A percentile compares a stretch with the other conserved stretches of the same genome.
Conservation (phyloP, 2,329 filamentous ascomycete genomes). For the Paraconiothyrium brasiliense region DNA sequence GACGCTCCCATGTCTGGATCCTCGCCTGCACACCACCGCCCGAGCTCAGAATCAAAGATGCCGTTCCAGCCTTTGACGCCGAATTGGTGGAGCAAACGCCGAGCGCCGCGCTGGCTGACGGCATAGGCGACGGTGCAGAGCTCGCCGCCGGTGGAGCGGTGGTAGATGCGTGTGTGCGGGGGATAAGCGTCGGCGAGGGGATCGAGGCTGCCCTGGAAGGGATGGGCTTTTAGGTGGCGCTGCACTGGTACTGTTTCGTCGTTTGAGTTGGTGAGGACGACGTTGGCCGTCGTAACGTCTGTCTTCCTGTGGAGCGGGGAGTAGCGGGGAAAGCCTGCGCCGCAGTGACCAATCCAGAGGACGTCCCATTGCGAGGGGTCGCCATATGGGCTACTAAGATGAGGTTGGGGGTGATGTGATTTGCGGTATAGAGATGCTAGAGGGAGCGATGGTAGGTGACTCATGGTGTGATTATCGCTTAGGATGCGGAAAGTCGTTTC, state of each 20-base stretch:
- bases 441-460: conserved; percentile 32
- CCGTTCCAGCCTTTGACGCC: conserved; percentile 40
- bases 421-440: conserved; percentile 25
- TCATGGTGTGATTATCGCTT: conserved; percentile 31
- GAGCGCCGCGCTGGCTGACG: conserved; percentile 42
- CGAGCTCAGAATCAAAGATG: conserved; percentile 41
- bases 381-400: conserved; percentile 33
- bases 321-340: conserved; percentile 39
- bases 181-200: conserved; percentile 35
- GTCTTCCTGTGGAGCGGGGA: conserved; percentile 19
- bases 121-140: conserved; percentile 44
- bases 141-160: conserved; percentile 37
- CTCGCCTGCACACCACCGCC: conserved; percentile 40
- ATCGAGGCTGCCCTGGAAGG: conserved; percentile 40
- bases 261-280: conserved; percentile 33
- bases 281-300: conserved; percentile 25
- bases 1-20: conserved; percentile 32
- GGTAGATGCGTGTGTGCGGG: conserved; percentile 40
- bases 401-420: conserved; percentile 18
- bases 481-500: conserved; percentile 37
- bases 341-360: conserved; percentile 52
- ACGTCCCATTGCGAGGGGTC: conserved; percentile 52
- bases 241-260: conserved; percentile 35
- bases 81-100: conserved; percentile 41
- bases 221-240: conserved; percentile 41